These are phyloP conservation scores for Wickerhamiella nectarea DNA, from an alignment of 805 yeast species.

Conservation along the genomic window DNA sequence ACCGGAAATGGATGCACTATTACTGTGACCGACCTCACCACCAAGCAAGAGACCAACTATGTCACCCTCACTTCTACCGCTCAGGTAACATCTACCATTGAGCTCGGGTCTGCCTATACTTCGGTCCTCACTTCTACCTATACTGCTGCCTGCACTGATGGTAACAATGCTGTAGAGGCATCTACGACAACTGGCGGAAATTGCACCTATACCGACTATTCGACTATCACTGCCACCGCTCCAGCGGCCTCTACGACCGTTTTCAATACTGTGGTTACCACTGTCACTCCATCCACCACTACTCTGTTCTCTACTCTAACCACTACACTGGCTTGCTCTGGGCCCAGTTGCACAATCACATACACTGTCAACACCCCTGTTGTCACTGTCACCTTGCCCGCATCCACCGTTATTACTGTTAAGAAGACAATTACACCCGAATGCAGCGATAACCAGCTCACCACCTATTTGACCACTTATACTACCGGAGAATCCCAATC, in stretches of 20 bases:
- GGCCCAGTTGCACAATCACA: conserved; percentile 4
- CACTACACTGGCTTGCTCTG: background rate
- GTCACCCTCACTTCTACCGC: background rate
- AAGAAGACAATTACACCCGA: conserved; percentile 5
- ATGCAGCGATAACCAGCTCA: background rate
- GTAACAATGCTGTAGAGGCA: background rate
- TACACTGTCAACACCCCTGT: conserved; percentile 5
- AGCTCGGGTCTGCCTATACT: background rate
- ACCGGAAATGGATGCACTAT: background rate
- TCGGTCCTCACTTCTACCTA: conserved; percentile 1
- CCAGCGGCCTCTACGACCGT: conserved; percentile 6
- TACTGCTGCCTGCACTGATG: conserved; percentile 1
- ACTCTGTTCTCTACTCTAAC: background rate
- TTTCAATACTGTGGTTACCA: background rate
- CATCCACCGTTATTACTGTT: background rate
- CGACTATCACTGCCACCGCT: background rate
- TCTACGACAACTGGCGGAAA: background rate
- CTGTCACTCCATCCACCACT: background rate
- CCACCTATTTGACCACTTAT: background rate
- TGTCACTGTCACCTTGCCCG: background rate
- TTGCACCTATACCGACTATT: conserved; percentile 5
- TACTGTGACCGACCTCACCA: conserved; percentile 4
- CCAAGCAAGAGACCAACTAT: background rate
- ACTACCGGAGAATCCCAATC: background rate
- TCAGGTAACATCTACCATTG: background rate